A percentile compares a stretch with the other conserved stretches of the same genome.
These are phyloP conservation scores for Plasmodium relictum DNA, from an alignment of 169 alveolate species.

Conservation along the genomic window DNA sequence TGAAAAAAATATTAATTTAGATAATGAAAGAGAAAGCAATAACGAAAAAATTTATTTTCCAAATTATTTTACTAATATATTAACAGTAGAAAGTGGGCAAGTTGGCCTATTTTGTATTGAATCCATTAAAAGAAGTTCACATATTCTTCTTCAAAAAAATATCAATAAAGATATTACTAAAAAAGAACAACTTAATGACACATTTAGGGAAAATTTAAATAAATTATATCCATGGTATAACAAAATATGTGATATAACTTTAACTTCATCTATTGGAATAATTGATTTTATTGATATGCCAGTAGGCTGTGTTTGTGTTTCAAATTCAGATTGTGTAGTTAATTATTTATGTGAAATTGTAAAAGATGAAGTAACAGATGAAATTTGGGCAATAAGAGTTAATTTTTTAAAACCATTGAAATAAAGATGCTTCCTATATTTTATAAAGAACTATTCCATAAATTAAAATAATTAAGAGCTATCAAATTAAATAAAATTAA, in stretches of 20 bases:
- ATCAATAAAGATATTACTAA: slow-evolving; percentile 23
- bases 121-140: slow-evolving; percentile 67
- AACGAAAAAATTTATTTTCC: slow-evolving; percentile 7
- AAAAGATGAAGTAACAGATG: slow-evolving; percentile 68
- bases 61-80: slow-evolving; percentile 66
- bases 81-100: slow-evolving; percentile 79
- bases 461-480: too few relatives aligned
- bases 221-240: slow-evolving; percentile 70
- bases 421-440: not conserved
- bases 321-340: slow-evolving; percentile 62
- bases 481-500: too few relatives aligned
- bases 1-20: not conserved
- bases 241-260: slow-evolving; percentile 67
- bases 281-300: slow-evolving; percentile 73
- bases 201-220: slow-evolving; percentile 45
- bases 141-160: slow-evolving; percentile 34
- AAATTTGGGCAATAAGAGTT: slow-evolving; percentile 76
- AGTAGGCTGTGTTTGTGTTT: slow-evolving; percentile 74
- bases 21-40: not conserved
- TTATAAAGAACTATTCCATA: too few relatives aligned
- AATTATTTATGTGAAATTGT: slow-evolving; percentile 76
- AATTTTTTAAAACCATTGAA: slow-evolving; percentile 64
- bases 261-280: slow-evolving; percentile 54
- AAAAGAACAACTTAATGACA: slow-evolving; percentile 47
- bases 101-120: slow-evolving; percentile 82